phyloP scores from a whole-genome alignment of 2,329 filamentous ascomycete species.

The Aureobasidium namibiae region DNA sequence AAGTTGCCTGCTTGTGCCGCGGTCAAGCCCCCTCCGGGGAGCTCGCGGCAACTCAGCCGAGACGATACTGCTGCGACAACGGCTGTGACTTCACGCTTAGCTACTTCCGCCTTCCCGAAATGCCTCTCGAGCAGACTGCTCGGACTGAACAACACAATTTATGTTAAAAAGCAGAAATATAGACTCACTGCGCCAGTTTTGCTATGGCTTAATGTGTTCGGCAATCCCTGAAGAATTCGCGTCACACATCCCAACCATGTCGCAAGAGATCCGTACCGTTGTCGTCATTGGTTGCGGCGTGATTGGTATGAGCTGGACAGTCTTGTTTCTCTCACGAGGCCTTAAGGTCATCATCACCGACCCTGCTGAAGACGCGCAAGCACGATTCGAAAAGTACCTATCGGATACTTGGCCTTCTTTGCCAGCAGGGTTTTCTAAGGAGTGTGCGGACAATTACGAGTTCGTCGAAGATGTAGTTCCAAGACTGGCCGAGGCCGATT shows the following conservation, averaged over 20 bases:
- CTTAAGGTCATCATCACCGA: constrained; percentile 34
- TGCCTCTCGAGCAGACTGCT: too few species aligned
- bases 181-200: too few species aligned
- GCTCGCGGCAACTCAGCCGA: background rate
- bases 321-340: constrained; percentile 31
- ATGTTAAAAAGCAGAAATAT: too few species aligned
- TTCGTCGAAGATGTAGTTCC: background rate
- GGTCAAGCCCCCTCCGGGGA: too few species aligned
- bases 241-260: background rate
- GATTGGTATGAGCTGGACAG: constrained; percentile 36
- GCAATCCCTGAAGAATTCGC: too few species aligned
- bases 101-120: background rate
- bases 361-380: constrained; percentile 29
- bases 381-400: constrained; percentile 22
- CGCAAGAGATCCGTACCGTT: constrained; percentile 14
- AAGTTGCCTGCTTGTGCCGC: too few species aligned
- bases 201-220: too few species aligned
- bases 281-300: constrained; percentile 31
- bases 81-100: background rate
- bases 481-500: background rate
- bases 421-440: background rate
- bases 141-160: too few species aligned
- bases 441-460: background rate
- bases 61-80: background rate
- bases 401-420: constrained; percentile 22